Conservation (phyloP, 305 asterid species). For the Solanum hybrid region DNA sequence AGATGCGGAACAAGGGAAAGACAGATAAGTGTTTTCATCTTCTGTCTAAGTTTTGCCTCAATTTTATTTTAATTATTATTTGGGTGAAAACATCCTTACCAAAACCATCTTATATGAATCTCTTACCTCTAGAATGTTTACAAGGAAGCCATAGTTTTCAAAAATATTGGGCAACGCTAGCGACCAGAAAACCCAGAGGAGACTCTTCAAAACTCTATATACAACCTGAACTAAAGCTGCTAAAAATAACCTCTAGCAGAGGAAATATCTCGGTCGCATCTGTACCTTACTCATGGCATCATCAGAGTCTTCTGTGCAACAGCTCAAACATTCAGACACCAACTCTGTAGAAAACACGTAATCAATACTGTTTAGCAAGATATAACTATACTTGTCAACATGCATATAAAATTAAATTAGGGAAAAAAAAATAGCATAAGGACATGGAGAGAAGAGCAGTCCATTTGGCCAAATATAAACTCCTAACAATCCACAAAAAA, state of each 20-base stretch:
- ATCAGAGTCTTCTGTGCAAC: conserved; percentile 92
- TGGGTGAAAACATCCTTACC: not conserved
- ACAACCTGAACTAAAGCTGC: not conserved
- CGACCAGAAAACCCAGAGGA: not conserved
- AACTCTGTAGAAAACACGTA: conserved; percentile 40
- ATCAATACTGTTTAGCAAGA: conserved; percentile 1
- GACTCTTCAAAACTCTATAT: not conserved
- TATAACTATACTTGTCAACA: not conserved
- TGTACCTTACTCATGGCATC: conserved; percentile 85
- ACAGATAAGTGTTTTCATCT: not conserved
- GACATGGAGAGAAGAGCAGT: not conserved
- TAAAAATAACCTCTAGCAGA: not conserved
- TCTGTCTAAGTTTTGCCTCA: not conserved
- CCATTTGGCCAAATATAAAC: not conserved
- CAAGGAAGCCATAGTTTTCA: not conserved
- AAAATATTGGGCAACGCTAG: not conserved
- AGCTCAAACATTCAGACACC: conserved; percentile 70
- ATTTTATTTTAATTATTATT: too few relatives aligned
- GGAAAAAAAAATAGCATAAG: too few relatives aligned
- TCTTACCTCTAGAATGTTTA: not conserved
- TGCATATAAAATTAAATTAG: not conserved
- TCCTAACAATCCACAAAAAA: not conserved
- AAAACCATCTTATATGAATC: not conserved
- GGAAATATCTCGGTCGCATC: not conserved
- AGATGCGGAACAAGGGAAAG: not conserved